Base-by-base conservation (phyloP, 1,139 yeast species). In the Kurtzmaniella quercitrusa region DNA sequence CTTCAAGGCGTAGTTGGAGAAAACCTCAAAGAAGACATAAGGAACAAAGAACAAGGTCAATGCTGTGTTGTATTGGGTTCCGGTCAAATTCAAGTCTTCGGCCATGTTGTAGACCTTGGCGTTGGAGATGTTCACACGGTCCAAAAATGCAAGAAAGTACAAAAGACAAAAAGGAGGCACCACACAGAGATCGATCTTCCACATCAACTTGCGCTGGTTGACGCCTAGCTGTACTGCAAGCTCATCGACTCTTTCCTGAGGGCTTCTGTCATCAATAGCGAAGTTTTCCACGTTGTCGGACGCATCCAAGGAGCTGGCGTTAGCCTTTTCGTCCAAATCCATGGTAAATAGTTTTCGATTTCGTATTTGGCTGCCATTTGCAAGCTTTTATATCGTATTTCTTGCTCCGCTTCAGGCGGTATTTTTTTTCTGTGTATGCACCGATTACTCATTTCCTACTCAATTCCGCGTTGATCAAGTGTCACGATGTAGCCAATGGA, bases 41-140 rank as follows among this genome's bases (percentile, higher is more conserved):
- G 90, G 90, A 16, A 84, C 84, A 54, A 83, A 85, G 59, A 85
- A 85, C 10, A 85, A 74, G 12, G 88, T 81, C 54, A 79, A 67
- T 1, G 86, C 81, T 36, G 72, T 73, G 55, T 82, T 81, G 65
- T 75, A 85, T 57, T 84, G 85, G 51, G 72, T 70, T 4, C 85
- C 84, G 2, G 63, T 60, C 46, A 85, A 67, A 19, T 65, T 53
- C 41, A 84, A 64, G 42, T 79, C 83, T 5, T 56, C 60, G 23
- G 73, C 65, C 63, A 85, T 65, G 10, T 90, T 90, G 51, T 83
- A 82, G 46, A 82, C 72, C 48, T 78, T 79, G 18, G 93, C 93
- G 57, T 85, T 85, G 34, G 89, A 80, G 46, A 85, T 82, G 58
- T 84, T 85, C 43, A 83, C 88, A 57, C 90, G 70, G 58, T 84